These are phyloP conservation scores for Globisporangium irregulare DNA, from an alignment of 352 stramenopile species.

Conservation along the genomic window DNA sequence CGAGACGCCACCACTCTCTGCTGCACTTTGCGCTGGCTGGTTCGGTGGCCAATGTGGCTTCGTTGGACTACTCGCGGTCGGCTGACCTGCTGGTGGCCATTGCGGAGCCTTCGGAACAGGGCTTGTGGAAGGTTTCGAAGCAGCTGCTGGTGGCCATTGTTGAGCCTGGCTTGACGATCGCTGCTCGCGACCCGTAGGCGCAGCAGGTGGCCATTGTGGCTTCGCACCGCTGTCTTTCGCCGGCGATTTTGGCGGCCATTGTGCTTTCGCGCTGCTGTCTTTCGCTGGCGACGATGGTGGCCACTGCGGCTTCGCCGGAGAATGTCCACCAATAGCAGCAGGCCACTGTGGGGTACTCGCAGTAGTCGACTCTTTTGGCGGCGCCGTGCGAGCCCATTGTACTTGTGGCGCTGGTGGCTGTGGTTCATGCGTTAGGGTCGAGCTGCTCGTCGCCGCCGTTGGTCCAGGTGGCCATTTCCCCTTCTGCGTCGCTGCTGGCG, in stretches of 20 bases:
- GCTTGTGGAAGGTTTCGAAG: slow-evolving; percentile 8
- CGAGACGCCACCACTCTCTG: slow-evolving; percentile 2
- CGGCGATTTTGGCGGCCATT: slow-evolving; percentile 36
- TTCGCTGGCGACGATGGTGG: slow-evolving; percentile 21
- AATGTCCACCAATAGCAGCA: slow-evolving; percentile 14
- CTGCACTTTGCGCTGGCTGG: slow-evolving; percentile 16
- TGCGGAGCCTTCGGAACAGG: slow-evolving; percentile 11
- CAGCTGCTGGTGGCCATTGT: slow-evolving; percentile 38
- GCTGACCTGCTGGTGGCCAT: slow-evolving; percentile 14
- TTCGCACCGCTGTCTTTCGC: slow-evolving; percentile 19
- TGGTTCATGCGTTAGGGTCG: background rate
- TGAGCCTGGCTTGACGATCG: background rate
- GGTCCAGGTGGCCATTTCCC: slow-evolving; percentile 14
- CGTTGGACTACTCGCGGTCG: slow-evolving; percentile 11
- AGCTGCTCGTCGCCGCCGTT: background rate
- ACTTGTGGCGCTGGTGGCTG: slow-evolving; percentile 4
- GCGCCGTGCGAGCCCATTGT: slow-evolving; percentile 10
- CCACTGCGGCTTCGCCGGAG: slow-evolving; percentile 28
- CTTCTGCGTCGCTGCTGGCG: slow-evolving; percentile 10
- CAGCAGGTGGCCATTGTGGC: slow-evolving; percentile 36
- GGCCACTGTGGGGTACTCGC: slow-evolving; percentile 59
- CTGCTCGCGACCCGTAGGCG: background rate
- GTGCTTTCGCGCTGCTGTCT: slow-evolving; percentile 19
- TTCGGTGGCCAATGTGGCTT: slow-evolving; percentile 48
- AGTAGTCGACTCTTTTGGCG: slow-evolving; percentile 19